These are phyloP conservation scores for Phaeosphaeriaceae sp. DNA, from an alignment of 2,329 filamentous ascomycete species.

Conservation along the genomic window DNA sequence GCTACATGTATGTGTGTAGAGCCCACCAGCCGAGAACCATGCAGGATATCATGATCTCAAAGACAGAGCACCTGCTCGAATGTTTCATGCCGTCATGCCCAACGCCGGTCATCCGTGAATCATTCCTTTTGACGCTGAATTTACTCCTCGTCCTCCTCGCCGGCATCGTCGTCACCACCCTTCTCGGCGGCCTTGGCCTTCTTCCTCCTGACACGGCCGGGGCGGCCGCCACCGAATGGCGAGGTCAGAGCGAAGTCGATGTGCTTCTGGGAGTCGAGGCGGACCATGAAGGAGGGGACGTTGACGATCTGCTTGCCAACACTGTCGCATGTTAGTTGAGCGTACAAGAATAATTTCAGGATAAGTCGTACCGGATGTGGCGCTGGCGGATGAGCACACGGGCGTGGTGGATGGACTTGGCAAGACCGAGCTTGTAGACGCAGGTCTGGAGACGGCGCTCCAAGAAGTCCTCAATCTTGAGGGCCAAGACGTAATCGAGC, in stretches of 20 bases:
- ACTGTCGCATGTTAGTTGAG: constrained; percentile 52
- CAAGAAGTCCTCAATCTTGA: constrained; percentile 99
- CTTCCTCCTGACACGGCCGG: constrained; percentile 98
- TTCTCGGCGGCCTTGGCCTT: constrained; percentile 97
- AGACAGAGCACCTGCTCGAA: constrained; percentile 36
- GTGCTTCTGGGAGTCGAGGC: constrained; percentile 99
- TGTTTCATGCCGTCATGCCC: constrained; percentile 46
- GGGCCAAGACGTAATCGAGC: constrained; percentile 99
- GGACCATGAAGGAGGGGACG: constrained; percentile 98
- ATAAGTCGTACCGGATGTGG: constrained; percentile 77
- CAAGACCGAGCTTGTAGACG: constrained; percentile 99
- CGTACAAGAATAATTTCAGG: neutral
- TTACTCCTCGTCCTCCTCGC: constrained; percentile 84
- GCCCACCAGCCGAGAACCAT: constrained; percentile 36
- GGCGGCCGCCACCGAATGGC: constrained; percentile 95
- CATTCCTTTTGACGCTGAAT: constrained; percentile 35
- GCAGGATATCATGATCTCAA: constrained; percentile 41
- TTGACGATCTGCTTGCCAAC: constrained; percentile 99
- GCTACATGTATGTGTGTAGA: constrained; percentile 40
- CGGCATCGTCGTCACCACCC: constrained; percentile 79
- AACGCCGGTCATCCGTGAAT: constrained; percentile 46
- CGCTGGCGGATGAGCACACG: constrained; percentile 99
- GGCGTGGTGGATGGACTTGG: constrained; percentile 99
- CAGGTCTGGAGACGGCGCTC: constrained; percentile 99
- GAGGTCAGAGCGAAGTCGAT: constrained; percentile 98